These are phyloP conservation scores for Paratinospora sagittata DNA, from an alignment of 164 flowering plant species.

Conservation along the genomic window DNA sequence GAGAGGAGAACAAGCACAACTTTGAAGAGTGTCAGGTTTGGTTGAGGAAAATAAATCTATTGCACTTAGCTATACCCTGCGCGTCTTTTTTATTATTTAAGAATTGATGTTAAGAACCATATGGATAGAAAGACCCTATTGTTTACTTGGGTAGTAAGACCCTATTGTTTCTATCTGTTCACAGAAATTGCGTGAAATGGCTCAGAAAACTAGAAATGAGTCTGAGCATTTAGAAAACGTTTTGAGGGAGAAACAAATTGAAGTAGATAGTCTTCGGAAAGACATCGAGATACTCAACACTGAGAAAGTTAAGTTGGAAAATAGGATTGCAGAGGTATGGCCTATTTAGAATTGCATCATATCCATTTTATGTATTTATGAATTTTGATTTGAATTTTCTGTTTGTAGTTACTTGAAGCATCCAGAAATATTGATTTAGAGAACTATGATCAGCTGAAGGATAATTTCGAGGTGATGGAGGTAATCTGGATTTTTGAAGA, in stretches of 20 bases:
- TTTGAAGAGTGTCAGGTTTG: slow-evolving; percentile 90
- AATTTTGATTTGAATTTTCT: slow-evolving; percentile 11
- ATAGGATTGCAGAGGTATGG: slow-evolving; percentile 55
- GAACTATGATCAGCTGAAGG: slow-evolving; percentile 58
- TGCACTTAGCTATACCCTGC: background rate
- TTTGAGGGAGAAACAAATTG: slow-evolving; percentile 46
- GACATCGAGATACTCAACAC: slow-evolving; percentile 44
- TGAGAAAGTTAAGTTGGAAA: slow-evolving; percentile 48
- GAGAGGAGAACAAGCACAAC: slow-evolving; percentile 89
- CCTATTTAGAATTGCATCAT: background rate
- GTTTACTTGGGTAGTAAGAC: background rate
- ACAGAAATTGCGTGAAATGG: slow-evolving; percentile 71
- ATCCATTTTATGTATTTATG: background rate
- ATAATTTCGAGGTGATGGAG: slow-evolving; percentile 47
- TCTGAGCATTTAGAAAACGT: slow-evolving; percentile 35
- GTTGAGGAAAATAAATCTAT: background rate
- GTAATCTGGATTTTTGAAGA: slow-evolving; percentile 21
- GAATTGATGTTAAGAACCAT: background rate
- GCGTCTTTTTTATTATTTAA: background rate
- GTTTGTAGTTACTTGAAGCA: slow-evolving; percentile 50
- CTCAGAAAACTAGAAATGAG: slow-evolving; percentile 40
- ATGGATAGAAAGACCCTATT: background rate
- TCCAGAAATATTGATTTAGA: slow-evolving; percentile 52
- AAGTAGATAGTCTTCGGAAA: slow-evolving; percentile 47
- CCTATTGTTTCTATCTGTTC: background rate